A percentile compares a stretch with the other conserved stretches of the same genome.
Evolutionary conservation across 768 basidiomycete species (phyloP).

Genomic region (Agrocybe pediades): DNA sequence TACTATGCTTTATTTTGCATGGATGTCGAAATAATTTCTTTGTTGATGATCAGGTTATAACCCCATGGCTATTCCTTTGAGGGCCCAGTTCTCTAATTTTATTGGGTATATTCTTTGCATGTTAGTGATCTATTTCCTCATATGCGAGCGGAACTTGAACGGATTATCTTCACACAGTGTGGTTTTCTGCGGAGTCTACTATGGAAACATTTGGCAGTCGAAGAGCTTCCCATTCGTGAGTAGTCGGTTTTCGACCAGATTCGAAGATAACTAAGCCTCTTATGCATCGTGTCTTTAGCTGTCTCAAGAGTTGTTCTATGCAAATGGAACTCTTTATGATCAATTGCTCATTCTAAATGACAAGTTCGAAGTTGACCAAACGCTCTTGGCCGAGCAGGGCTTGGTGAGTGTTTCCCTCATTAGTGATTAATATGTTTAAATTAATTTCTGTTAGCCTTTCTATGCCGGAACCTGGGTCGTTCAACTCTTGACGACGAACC

Average conservation of each 20-base stretch:
- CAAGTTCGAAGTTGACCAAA: conserved; percentile 43
- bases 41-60: conserved; percentile 30
- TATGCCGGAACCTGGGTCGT: conserved; percentile 52
- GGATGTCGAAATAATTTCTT: too few relatives aligned
- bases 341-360: conserved; percentile 48
- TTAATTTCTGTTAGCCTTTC: conserved; percentile 31
- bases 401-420: conserved; percentile 24
- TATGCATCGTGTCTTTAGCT: conserved; percentile 35
- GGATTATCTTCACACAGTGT: conserved; percentile 24
- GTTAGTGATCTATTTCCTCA: conserved; percentile 30
- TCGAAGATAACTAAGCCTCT: too few relatives aligned
- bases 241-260: not conserved
- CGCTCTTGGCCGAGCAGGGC: conserved; percentile 40
- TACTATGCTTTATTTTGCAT: not conserved
- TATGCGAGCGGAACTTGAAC: not conserved
- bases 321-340: conserved; percentile 48
- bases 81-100: conserved; percentile 47
- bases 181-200: conserved; percentile 53
- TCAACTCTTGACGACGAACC: conserved; percentile 43
- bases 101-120: conserved; percentile 53
- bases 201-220: conserved; percentile 55
- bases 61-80: conserved; percentile 54
- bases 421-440: not conserved
- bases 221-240: conserved; percentile 31
- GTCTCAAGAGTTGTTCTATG: conserved; percentile 50